Base-by-base conservation (phyloP, 1,284 basidiomycete genomes). In the Tilletiopsis washingtonensis region DNA sequence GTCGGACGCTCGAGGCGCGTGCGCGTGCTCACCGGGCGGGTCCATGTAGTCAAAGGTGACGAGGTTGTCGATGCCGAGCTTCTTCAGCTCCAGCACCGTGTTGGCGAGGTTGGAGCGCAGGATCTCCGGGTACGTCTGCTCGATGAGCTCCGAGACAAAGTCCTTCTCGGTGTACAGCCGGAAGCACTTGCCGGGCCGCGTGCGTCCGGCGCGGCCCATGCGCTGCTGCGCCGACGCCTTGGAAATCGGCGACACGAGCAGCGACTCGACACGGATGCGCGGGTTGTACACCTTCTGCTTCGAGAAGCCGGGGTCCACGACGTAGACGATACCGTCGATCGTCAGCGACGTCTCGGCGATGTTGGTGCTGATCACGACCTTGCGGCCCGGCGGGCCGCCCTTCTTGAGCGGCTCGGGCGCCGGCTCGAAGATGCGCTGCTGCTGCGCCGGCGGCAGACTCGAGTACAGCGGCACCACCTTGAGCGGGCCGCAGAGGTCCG, bases 271-370 rank as follows among this genome's bases (percentile, higher is more conserved):
- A 57, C 94, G 83, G 62, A 97, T 94, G 26, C 91, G 82, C 0
- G 91, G 91, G 73, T 94, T 94, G 78, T 96, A 96, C 46, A 96
- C 88, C 73, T 91, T 97, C 76, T 96, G 88, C 76, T 96, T 93
- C 64, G 88, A 90, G 78, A 94, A 93, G 0, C 93, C 93, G 0
- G 94, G 91, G 73, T 98, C 93, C 40, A 98, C 90, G 51, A 98
- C 93, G 70, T 97, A 99, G 12, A 98, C 91, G 68, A 99, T 97
- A 21, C 93, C 94, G 64, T 97, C 93, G 56, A 99, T 97, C 1
- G 93, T 99, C 32, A 98, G 77, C 9, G 90, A 94, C 0, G 94
- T 98, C 76, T 98, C 93, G 6, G 94, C 94, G 56, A 98, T 93
- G 75, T 98, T 98, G 29, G 94, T 98, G 12, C 90, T 89, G 1